phyloP scores from a whole-genome alignment of 495 filamentous ascomycete genomes.

The Schizothecium vesticola region DNA sequence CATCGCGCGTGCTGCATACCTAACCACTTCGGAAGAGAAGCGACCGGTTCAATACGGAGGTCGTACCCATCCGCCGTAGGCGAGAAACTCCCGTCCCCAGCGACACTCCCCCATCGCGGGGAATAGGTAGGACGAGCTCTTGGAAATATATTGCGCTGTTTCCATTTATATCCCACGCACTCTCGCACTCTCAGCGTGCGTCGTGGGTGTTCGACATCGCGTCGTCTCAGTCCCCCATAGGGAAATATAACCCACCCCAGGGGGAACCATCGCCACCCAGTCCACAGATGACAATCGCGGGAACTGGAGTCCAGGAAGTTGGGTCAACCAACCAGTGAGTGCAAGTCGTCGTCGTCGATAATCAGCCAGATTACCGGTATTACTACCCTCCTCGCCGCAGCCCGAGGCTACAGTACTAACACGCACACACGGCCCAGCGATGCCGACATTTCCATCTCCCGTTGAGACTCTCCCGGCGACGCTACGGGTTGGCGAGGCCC shows the following conservation, averaged over 20 bases:
- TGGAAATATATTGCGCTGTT: slow-evolving; percentile 11
- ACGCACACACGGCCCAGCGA: not conserved
- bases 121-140: slow-evolving; percentile 3
- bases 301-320: not conserved
- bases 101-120: slow-evolving; percentile 3
- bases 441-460: not conserved
- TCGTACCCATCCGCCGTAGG: not conserved
- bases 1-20: not conserved
- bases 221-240: not conserved
- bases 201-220: not conserved
- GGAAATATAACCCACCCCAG: not conserved
- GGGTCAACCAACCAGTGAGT: not conserved
- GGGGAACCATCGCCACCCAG: not conserved
- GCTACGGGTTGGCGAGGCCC: not conserved
- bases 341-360: not conserved
- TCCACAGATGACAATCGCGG: not conserved
- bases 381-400: not conserved
- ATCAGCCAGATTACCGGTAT: slow-evolving; percentile 8
- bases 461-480: not conserved
- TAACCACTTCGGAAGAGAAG: slow-evolving; percentile 1
- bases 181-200: not conserved
- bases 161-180: slow-evolving; percentile 9
- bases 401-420: not conserved
- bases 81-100: slow-evolving; percentile 9
- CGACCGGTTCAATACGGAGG: slow-evolving; percentile 6